Base-by-base conservation (phyloP, 179 eudicot species). In the Drosera spatulata region DNA sequence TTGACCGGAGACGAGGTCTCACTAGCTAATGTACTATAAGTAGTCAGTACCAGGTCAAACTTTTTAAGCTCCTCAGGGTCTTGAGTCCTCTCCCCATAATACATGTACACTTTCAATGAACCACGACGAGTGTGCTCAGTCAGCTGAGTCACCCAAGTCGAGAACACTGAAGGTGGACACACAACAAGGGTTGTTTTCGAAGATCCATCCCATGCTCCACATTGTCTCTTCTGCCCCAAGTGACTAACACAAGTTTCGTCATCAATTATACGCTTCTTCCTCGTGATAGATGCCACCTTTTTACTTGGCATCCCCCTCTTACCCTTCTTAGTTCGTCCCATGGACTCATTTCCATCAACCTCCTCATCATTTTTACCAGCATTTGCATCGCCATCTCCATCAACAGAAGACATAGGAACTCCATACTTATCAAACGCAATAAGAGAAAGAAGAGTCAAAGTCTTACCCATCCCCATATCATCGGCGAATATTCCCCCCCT, bases 401-500 rank as follows among this genome's bases (percentile, higher is more conserved):
- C 15, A 62, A 67, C 39, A 61, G 33, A 42, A 13, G 38, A 51
- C 59, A 7, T 9, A 54, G 55, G 39, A 48, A n/a, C 2, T 43
- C 66, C 60, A 54, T 43, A 61, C 58, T 82, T 86, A 78, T 89
- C 95, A 55, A 72, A 77, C 33, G 97, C 93, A 69, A 93, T 81
- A 65, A 93, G 79, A 64, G 97, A 89, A 45, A 91, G 86, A 43
- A 91, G 67, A 3, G 96, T 88, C 12, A 91, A 78, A 40, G 98
- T 88, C 71, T 91, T 93, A 46, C 99, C 99, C 73, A 93, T 75
- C 44, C 99, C 99, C 99, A 93, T 93, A 61, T 89, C 97, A 67
- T 93, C 99, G 0, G 99, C 99, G 5, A 93, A 89, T 56, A 93
- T 89, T 60, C 99, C 99, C 66, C 99, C 99, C 49, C 79, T 69